Percentiles rank a stretch among this genome's conserved stretches.
Conservation (phyloP, 441 rosid genomes). For the Lepidium campestre region DNA sequence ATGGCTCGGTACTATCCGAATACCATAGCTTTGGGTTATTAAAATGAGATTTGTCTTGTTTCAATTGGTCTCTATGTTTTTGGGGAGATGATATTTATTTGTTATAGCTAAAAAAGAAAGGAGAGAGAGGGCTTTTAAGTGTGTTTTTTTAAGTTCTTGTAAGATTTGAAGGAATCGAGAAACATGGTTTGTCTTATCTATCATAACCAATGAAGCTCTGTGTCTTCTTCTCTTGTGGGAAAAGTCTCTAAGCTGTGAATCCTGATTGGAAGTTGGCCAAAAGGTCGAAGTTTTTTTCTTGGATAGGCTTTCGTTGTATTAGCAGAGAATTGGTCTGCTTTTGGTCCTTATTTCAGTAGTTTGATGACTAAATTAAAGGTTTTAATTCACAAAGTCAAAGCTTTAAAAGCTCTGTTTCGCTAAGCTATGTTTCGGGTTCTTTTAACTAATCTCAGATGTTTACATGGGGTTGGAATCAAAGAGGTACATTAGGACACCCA, state of each 20-base stretch:
- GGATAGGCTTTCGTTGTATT: not conserved
- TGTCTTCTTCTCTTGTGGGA: not conserved
- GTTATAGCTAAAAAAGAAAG: not conserved
- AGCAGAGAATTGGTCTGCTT: not conserved
- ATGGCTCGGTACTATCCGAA: conserved; percentile 58
- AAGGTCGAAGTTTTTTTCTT: not conserved
- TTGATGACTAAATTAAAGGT: not conserved
- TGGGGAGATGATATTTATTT: not conserved
- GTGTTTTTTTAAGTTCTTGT: not conserved
- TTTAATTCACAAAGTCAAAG: not conserved
- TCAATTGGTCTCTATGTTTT: not conserved
- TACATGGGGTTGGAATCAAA: conserved; percentile 99
- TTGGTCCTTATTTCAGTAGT: not conserved
- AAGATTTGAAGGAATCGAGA: not conserved
- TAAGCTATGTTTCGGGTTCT: not conserved
- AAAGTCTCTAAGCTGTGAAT: not conserved
- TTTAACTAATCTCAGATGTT: conserved; percentile 48
- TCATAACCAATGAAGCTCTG: not conserved
- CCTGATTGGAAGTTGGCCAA: not conserved
- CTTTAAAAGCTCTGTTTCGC: not conserved
- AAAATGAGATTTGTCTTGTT: not conserved
- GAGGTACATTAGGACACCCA: conserved; percentile 94
- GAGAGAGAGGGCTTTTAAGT: not conserved
- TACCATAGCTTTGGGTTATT: not conserved
- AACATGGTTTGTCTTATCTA: conserved; percentile 2